Evolutionary conservation across 1,284 basidiomycete genomes (phyloP), one percentile per base, ranked within the genome.

Genomic region (Naganishia sp.): DNA sequence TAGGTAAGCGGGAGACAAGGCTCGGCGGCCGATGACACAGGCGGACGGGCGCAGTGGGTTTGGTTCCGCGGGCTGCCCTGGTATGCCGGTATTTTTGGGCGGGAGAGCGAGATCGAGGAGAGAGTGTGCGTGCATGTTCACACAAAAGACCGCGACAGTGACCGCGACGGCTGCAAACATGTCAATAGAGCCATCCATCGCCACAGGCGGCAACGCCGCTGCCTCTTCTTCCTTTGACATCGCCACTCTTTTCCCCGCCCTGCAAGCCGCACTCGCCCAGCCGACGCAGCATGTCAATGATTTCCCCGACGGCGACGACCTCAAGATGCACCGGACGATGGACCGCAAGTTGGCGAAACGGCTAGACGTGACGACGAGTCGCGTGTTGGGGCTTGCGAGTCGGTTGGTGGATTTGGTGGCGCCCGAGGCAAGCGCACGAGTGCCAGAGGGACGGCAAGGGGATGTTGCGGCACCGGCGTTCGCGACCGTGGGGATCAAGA

Each of bases 301-400:
- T 21, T 73, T 80, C 9, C 79, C 82, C 0, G 74, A 77, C 1
- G 77, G 81, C 65, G 80, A 78, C 11, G 92, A 94, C 78, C 81
- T 95, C 67, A 80, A 83, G 51, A 95, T 94, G 77, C 89, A 95
- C 78, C 86, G 90, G 46, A 90, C 92, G 2, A 84, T 96, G 69
- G 89, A 94, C 77, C 79, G 84, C 17, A 82, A 81, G 15, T 84
- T 95, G 68, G 87, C 87, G 2, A 83, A 73, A 43, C 71, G 72
- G 0, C 56, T 79, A 13, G 77, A 79, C 62, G 67, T 60, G 23
- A 71, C 76, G 1, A 72, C 72, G 21, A 64, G 66, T 6, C 69
- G 73, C 3, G 67, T 79, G 0, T 67, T 80, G 17, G 51, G 32
- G 2, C 31, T 69, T 2, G 63, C 70, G 11, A 58, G 67, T 39